Conservation (phyloP, 2,329 filamentous ascomycete species). For the Myriosclerotinia scirpicola region DNA sequence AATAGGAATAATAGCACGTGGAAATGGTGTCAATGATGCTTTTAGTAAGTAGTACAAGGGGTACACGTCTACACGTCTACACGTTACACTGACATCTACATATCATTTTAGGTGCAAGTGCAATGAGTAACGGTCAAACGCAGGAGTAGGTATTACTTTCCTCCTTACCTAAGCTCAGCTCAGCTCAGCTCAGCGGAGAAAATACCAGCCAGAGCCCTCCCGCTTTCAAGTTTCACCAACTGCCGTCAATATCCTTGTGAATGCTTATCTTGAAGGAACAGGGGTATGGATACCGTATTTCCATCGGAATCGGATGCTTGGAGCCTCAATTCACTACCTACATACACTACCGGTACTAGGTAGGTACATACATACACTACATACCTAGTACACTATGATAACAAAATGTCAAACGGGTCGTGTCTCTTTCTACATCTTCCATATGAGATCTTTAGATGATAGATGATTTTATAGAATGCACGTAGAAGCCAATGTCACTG, state of each 20-base stretch:
- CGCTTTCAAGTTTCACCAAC: too few relatives aligned
- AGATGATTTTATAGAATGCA: not conserved
- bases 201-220: too few relatives aligned
- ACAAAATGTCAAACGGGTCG: too few relatives aligned
- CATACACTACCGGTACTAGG: too few relatives aligned
- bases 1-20: not conserved
- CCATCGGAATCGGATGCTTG: not conserved
- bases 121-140: not conserved
- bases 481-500: not conserved
- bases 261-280: conserved; percentile 13
- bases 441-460: not conserved
- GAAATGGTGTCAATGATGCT: not conserved
- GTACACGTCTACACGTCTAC: not conserved
- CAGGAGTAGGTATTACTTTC: too few relatives aligned
- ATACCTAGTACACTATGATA: not conserved
- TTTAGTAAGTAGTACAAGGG: not conserved
- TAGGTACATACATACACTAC: too few relatives aligned
- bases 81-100: not conserved
- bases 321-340: conserved; percentile 3
- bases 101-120: too few relatives aligned
- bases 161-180: too few relatives aligned
- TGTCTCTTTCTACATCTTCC: not conserved
- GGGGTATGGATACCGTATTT: not conserved
- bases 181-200: not conserved
- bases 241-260: conserved; percentile 1